Percentiles rank a stretch among this genome's conserved stretches.
Conservation (phyloP, 345 rosid species). For the Turnera subulata region DNA sequence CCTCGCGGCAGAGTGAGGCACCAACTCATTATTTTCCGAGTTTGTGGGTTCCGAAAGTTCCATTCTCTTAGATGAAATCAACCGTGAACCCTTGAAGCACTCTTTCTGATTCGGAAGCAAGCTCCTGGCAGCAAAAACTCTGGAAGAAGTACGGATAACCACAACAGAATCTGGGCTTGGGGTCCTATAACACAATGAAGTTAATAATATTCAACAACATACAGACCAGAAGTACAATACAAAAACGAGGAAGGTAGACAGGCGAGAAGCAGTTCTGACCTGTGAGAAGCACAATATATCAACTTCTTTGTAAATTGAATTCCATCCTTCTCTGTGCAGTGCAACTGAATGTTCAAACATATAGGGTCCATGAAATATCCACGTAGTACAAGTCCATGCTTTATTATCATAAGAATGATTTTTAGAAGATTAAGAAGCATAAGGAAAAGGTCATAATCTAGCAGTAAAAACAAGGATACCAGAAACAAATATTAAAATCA, state of each 20-base stretch:
- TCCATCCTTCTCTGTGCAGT: slow-evolving; percentile 72
- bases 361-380: slow-evolving; percentile 7
- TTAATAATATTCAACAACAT: not conserved
- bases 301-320: slow-evolving; percentile 65
- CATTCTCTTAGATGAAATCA: slow-evolving; percentile 53
- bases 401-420: not conserved
- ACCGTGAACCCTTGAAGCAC: slow-evolving; percentile 62
- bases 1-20: slow-evolving; percentile 67
- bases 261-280: slow-evolving; percentile 33
- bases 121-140: slow-evolving; percentile 68
- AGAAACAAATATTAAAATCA: not conserved
- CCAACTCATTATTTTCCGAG: slow-evolving; percentile 34
- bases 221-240: not conserved
- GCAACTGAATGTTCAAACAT: slow-evolving; percentile 50
- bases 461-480: not conserved
- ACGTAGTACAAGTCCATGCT: not conserved
- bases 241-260: not conserved
- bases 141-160: slow-evolving; percentile 60
- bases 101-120: slow-evolving; percentile 53
- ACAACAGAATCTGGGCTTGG: slow-evolving; percentile 65
- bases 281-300: slow-evolving; percentile 77
- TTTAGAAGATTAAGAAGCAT: slow-evolving; percentile 1
- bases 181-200: slow-evolving; percentile 34
- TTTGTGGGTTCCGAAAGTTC: slow-evolving; percentile 46
- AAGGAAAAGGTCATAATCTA: too few relatives aligned